Conservation (phyloP, 257 asterid species). For the Nicotiana attenuata region DNA sequence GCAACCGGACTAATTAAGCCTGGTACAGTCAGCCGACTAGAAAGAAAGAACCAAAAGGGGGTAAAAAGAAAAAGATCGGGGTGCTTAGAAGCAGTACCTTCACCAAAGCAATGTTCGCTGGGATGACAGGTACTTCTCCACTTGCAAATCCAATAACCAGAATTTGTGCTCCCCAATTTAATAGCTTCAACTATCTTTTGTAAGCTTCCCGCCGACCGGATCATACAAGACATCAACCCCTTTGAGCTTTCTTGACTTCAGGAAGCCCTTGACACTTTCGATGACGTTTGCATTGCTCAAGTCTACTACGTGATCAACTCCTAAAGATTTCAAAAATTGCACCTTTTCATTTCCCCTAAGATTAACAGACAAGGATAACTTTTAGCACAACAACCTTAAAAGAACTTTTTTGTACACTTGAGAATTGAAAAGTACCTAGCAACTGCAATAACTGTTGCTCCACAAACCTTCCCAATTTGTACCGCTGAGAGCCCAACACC, state of each 20-base stretch:
- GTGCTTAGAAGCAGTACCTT: constrained; percentile 48
- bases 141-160: constrained; percentile 93
- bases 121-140: constrained; percentile 84
- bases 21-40: not conserved
- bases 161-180: constrained; percentile 96
- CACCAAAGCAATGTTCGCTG: constrained; percentile 84
- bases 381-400: constrained; percentile 7
- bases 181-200: constrained; percentile 68
- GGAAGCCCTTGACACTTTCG: constrained; percentile 70
- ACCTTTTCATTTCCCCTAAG: constrained; percentile 79
- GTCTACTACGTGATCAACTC: constrained; percentile 85
- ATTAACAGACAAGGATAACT: constrained; percentile 13
- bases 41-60: not conserved
- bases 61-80: not conserved
- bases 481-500: too few relatives aligned
- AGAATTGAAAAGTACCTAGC: constrained; percentile 55
- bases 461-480: too few relatives aligned
- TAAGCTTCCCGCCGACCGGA: constrained; percentile 95
- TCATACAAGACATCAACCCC: constrained; percentile 94
- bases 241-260: constrained; percentile 64
- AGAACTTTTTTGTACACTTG: not conserved
- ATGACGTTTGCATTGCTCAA: constrained; percentile 55
- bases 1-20: too few relatives aligned
- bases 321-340: constrained; percentile 61
- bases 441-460: constrained; percentile 81